Evolutionary conservation across 2,329 filamentous ascomycete genomes (phyloP).

Genomic region (Aspergillus eucalypticola): DNA sequence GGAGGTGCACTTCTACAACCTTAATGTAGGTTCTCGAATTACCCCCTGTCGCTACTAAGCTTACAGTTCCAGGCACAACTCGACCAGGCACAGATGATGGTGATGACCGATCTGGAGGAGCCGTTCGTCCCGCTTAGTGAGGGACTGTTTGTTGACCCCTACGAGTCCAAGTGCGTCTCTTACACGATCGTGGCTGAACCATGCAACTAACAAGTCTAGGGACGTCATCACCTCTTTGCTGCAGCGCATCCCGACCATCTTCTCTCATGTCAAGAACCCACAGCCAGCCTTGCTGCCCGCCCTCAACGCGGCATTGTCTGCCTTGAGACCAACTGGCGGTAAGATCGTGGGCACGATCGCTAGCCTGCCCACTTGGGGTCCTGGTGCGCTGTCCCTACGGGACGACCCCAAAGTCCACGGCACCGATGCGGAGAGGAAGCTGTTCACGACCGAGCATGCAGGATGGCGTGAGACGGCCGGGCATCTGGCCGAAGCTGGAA

Average conservation of each 20-base stretch:
- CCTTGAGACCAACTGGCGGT: slow-evolving; percentile 81
- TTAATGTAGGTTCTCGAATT: slow-evolving; percentile 62
- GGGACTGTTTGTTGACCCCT: slow-evolving; percentile 90
- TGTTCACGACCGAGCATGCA: slow-evolving; percentile 86
- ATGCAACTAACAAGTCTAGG: slow-evolving; percentile 41
- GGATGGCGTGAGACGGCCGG: slow-evolving; percentile 82
- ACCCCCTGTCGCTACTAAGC: slow-evolving; percentile 18
- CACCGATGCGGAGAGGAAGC: slow-evolving; percentile 86
- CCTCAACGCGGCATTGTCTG: slow-evolving; percentile 79
- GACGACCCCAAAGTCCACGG: slow-evolving; percentile 85
- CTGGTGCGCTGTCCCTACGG: slow-evolving; percentile 78
- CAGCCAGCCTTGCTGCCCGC: slow-evolving; percentile 85
- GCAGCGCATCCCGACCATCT: slow-evolving; percentile 78
- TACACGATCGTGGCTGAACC: background rate
- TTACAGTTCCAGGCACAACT: slow-evolving; percentile 61
- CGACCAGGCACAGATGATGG: slow-evolving; percentile 93
- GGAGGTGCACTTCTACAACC: slow-evolving; percentile 97
- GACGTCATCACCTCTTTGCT: slow-evolving; percentile 86
- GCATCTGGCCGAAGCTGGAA: slow-evolving; percentile 82
- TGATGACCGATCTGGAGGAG: slow-evolving; percentile 96
- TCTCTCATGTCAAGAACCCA: slow-evolving; percentile 82
- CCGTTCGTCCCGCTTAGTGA: slow-evolving; percentile 91
- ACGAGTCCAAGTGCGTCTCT: slow-evolving; percentile 71
- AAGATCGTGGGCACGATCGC: slow-evolving; percentile 88
- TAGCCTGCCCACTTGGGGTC: slow-evolving; percentile 88